Percentiles rank a stretch among this genome's conserved stretches.
phyloP scores from a whole-genome alignment of 2,329 filamentous ascomycete species.

The Plectosphaerella cucumerina region DNA sequence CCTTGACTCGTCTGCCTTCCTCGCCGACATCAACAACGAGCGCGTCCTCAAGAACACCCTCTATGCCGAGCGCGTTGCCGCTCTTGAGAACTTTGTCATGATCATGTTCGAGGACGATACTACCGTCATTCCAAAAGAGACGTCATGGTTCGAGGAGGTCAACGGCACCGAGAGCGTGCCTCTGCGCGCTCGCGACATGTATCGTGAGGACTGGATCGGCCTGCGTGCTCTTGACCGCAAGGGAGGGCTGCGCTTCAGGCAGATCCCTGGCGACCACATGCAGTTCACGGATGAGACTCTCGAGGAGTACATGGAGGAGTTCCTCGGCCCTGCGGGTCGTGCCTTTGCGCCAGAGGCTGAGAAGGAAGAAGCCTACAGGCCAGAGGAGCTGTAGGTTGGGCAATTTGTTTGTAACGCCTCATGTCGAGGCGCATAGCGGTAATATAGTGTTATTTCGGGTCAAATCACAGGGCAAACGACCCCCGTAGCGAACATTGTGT shows the following conservation, averaged over 20 bases:
- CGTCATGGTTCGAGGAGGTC: conserved; percentile 84
- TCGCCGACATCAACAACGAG: conserved; percentile 97
- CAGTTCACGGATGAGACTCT: conserved; percentile 63
- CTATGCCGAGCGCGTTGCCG: conserved; percentile 68
- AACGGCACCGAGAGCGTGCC: conserved; percentile 65
- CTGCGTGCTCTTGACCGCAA: conserved; percentile 74
- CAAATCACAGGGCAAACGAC: conserved; percentile 9
- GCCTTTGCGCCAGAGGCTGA: conserved; percentile 22
- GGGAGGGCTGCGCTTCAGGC: conserved; percentile 73
- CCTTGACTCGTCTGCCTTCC: conserved; percentile 76
- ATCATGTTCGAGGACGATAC: conserved; percentile 84
- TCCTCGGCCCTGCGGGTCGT: conserved; percentile 53
- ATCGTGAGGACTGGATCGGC: conserved; percentile 91
- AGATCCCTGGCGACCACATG: conserved; percentile 79
- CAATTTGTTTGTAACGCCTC: not conserved
- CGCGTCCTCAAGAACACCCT: conserved; percentile 64
- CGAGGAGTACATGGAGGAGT: conserved; percentile 60
- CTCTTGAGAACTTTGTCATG: conserved; percentile 77
- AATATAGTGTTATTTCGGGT: not conserved
- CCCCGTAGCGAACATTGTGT: conserved; percentile 2
- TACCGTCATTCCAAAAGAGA: conserved; percentile 86
- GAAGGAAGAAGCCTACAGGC: conserved; percentile 9
- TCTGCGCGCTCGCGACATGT: conserved; percentile 67
- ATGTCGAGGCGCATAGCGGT: too few species aligned
- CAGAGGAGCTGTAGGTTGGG: conserved; percentile 30